Evolutionary conservation across 306 rosid genomes (phyloP).

Genomic region (Vicia villosa): DNA sequence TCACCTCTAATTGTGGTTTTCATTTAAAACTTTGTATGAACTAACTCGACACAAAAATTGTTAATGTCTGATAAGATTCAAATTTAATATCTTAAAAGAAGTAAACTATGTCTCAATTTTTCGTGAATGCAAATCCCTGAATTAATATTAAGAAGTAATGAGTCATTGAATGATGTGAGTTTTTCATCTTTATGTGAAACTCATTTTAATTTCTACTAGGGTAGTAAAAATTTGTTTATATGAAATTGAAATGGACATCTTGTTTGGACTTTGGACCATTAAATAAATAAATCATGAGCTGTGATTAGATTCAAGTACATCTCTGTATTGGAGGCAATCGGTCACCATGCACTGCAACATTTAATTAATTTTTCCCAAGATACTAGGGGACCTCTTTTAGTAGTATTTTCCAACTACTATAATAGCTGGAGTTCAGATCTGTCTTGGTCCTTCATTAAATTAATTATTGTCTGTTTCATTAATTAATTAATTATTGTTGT

Average conservation of each 20-base stretch:
- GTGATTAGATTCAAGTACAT: background rate
- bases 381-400: background rate
- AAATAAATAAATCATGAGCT: slow-evolving; percentile 1
- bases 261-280: background rate
- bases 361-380: background rate
- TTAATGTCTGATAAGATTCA: no score
- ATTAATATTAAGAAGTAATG: no score
- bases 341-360: background rate
- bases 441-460: background rate
- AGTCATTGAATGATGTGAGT: no score
- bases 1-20: no score
- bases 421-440: no score
- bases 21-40: no score
- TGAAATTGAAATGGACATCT: slow-evolving; percentile 2
- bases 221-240: background rate
- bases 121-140: no score
- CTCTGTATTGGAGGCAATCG: slow-evolving; percentile 2
- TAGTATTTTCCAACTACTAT: background rate
- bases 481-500: no score
- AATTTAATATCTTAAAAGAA: no score
- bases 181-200: background rate
- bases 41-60: no score
- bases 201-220: background rate
- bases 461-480: background rate
- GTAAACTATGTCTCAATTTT: no score